Conservation (phyloP, 2,329 filamentous ascomycete genomes). For the Acephala macrosclerotiorum region DNA sequence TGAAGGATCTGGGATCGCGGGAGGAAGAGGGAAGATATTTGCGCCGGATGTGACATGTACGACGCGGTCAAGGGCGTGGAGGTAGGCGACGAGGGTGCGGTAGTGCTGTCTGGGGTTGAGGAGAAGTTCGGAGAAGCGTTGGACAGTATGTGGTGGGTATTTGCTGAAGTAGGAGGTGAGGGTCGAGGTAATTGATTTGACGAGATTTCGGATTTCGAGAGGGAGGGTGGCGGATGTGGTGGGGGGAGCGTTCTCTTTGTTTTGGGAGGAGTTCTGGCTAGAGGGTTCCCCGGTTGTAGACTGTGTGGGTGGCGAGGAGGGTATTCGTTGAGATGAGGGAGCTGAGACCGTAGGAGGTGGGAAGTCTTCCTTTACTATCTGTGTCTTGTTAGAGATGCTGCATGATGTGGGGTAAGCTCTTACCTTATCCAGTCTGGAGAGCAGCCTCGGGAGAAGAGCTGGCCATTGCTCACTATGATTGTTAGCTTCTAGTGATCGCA, state of each 20-base stretch:
- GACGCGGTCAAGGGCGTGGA: conserved; percentile 89
- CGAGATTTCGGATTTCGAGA: conserved; percentile 66
- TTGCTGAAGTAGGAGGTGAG: conserved; percentile 72
- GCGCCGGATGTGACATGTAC: conserved; percentile 87
- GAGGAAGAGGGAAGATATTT: conserved; percentile 83
- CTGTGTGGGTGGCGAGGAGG: conserved; percentile 59
- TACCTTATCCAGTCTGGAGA: conserved; percentile 47
- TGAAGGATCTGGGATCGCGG: conserved; percentile 65
- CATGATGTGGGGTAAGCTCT: conserved; percentile 47
- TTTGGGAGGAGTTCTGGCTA: conserved; percentile 48
- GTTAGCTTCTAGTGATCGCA: conserved; percentile 24
- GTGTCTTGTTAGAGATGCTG: conserved; percentile 58
- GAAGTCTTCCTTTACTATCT: conserved; percentile 60
- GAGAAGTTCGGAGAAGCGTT: conserved; percentile 88
- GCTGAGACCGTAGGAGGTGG: conserved; percentile 51
- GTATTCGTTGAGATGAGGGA: conserved; percentile 70
- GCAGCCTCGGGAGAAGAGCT: conserved; percentile 46
- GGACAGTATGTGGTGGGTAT: conserved; percentile 89
- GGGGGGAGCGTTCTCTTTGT: conserved; percentile 71
- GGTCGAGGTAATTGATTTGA: conserved; percentile 65
- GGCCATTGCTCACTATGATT: conserved; percentile 49
- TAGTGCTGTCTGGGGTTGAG: conserved; percentile 81
- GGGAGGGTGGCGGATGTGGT: conserved; percentile 60
- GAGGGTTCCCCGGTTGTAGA: conserved; percentile 38
- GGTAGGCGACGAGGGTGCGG: conserved; percentile 80